These are phyloP conservation scores for Fraxinus cuspidata DNA, from an alignment of 257 asterid species.

Conservation along the genomic window DNA sequence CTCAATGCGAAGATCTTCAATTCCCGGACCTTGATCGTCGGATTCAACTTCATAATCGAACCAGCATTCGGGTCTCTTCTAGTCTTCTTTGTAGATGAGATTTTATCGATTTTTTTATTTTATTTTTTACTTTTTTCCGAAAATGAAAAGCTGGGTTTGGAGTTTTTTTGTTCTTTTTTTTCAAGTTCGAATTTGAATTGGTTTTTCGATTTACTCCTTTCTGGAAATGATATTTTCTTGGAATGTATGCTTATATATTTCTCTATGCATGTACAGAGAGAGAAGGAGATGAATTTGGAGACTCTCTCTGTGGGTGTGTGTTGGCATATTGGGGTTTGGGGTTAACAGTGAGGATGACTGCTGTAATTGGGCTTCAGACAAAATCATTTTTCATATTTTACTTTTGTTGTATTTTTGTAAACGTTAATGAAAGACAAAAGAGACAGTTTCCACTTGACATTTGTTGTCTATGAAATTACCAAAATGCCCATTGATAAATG, in stretches of 20 bases:
- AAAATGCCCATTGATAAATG: neutral
- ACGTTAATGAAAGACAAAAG: neutral
- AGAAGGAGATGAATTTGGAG: neutral
- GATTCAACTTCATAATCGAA: constrained; percentile 20
- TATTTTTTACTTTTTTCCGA: no score
- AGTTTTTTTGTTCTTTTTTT: neutral
- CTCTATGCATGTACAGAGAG: neutral
- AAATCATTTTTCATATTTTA: neutral
- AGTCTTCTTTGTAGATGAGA: constrained; percentile 4
- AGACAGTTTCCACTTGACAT: neutral
- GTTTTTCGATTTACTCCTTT: constrained; percentile 12
- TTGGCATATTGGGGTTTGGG: neutral
- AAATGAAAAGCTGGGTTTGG: neutral
- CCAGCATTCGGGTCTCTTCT: neutral
- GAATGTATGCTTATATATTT: neutral
- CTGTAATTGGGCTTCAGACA: neutral
- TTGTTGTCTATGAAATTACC: neutral
- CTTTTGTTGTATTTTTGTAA: neutral
- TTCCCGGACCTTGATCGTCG: constrained; percentile 43
- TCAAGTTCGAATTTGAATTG: neutral
- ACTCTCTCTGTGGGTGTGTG: neutral
- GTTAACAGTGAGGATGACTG: neutral
- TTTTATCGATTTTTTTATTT: neutral
- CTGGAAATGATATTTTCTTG: neutral
- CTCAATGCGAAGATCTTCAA: constrained; percentile 58